Evolutionary conservation across 1,284 basidiomycete genomes (phyloP).

Genomic region (Entoloma clypeatum): DNA sequence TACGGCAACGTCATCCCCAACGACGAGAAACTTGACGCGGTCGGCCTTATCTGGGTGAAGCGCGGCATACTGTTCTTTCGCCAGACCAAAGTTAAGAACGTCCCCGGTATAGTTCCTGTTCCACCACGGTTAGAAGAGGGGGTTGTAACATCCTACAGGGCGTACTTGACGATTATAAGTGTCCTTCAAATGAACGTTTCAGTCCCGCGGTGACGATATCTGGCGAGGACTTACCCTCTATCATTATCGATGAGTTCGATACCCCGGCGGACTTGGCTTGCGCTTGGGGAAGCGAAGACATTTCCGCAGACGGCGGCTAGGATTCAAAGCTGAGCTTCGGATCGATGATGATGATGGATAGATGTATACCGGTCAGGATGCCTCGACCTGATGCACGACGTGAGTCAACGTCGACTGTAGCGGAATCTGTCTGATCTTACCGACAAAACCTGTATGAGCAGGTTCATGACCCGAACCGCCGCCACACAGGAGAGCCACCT

Average conservation of each 20-base stretch:
- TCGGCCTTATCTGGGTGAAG: constrained; percentile 64
- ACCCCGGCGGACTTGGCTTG: constrained; percentile 75
- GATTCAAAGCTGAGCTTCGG: constrained; percentile 8
- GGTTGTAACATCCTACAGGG: neutral
- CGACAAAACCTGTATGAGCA: constrained; percentile 79
- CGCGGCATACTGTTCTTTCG: constrained; percentile 81
- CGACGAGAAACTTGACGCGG: constrained; percentile 77
- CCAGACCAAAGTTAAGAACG: constrained; percentile 89
- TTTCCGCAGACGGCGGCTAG: constrained; percentile 83
- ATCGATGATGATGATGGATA: too few species aligned
- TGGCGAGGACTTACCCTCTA: constrained; percentile 56
- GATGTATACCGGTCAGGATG: constrained; percentile 74
- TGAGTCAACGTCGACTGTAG: constrained; percentile 11
- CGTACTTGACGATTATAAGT: constrained; percentile 82
- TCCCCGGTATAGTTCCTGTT: constrained; percentile 84
- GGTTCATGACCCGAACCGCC: constrained; percentile 93
- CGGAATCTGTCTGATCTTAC: constrained; percentile 30
- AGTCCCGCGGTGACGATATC: constrained; percentile 2
- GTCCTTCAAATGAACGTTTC: constrained; percentile 44
- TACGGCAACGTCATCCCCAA: constrained; percentile 91
- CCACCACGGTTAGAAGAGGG: neutral
- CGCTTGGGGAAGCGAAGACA: constrained; percentile 85
- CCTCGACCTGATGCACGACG: constrained; percentile 53
- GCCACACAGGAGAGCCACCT: constrained; percentile 83
- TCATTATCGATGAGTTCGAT: constrained; percentile 78